phyloP scores from a whole-genome alignment of 2,329 filamentous ascomycete genomes.

The Herpotrichia juniperi region DNA sequence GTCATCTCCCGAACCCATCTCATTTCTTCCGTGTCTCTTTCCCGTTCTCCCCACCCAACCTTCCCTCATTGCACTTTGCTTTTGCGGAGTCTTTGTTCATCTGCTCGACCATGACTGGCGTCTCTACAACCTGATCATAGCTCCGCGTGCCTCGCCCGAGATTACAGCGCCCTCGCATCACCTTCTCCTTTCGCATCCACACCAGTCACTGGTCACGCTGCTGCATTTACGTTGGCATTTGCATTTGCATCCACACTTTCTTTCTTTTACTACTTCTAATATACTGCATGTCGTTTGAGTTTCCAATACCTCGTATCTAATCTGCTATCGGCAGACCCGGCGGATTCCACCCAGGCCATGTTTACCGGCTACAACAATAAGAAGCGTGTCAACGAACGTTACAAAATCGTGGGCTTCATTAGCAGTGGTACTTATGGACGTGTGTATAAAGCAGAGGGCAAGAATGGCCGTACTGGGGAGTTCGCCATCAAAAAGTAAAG shows the following conservation, averaged over 20 bases:
- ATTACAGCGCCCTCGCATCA: conserved; percentile 7
- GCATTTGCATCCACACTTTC: neutral
- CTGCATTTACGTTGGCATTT: neutral
- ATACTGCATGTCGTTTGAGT: neutral
- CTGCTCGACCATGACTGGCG: conserved; percentile 16
- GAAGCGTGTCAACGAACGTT: conserved; percentile 87
- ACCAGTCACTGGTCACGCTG: neutral
- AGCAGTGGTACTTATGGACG: conserved; percentile 97
- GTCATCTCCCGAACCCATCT: conserved; percentile 5
- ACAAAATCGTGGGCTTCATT: conserved; percentile 97
- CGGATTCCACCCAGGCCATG: conserved; percentile 42
- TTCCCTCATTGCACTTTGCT: conserved; percentile 9
- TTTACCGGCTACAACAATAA: conserved; percentile 68
- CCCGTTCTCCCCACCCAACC: conserved; percentile 7
- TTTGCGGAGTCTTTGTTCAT: conserved; percentile 10
- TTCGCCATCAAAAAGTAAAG: conserved; percentile 96
- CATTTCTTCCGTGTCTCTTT: conserved; percentile 9
- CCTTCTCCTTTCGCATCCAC: conserved; percentile 4
- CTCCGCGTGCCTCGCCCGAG: conserved; percentile 18
- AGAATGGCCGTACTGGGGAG: conserved; percentile 75
- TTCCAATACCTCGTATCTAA: conserved; percentile 13
- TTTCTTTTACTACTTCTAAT: conserved; percentile 8
- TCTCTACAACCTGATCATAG: conserved; percentile 21
- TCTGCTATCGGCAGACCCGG: conserved; percentile 24
- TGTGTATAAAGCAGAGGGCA: conserved; percentile 91